Conservation (phyloP, 371 early-diverging fungal genomes). For the Entomophthora muscae region DNA sequence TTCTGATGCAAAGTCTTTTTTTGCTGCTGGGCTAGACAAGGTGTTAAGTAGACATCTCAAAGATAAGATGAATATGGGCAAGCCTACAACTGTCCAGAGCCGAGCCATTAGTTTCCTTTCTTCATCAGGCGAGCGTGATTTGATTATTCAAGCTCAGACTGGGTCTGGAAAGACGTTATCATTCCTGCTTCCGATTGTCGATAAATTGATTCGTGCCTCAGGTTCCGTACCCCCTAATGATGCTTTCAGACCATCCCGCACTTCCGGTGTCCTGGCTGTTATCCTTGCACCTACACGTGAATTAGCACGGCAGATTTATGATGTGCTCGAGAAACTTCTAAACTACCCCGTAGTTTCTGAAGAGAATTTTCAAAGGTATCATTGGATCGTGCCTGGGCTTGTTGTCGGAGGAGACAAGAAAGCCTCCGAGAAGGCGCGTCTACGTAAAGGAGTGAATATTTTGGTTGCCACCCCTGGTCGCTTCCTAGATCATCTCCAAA, state of each 20-base stretch:
- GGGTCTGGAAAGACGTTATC: slow-evolving; percentile 98
- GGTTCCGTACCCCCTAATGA: slow-evolving; percentile 12
- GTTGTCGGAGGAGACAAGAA: slow-evolving; percentile 87
- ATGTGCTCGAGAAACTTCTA: slow-evolving; percentile 48
- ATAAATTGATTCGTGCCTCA: slow-evolving; percentile 20
- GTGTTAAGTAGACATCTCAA: slow-evolving; percentile 36
- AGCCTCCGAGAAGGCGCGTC: slow-evolving; percentile 77
- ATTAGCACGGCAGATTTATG: slow-evolving; percentile 87
- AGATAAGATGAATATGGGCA: slow-evolving; percentile 33
- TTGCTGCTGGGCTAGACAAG: slow-evolving; percentile 42
- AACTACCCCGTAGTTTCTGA: slow-evolving; percentile 19
- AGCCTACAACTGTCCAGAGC: slow-evolving; percentile 20
- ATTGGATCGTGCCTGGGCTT: slow-evolving; percentile 89
- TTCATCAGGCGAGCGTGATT: slow-evolving; percentile 39
- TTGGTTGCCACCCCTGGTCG: slow-evolving; percentile 97
- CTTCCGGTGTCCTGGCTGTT: slow-evolving; percentile 56
- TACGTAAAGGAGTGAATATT: slow-evolving; percentile 82
- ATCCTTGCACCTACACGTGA: slow-evolving; percentile 96
- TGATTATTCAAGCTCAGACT: slow-evolving; percentile 86
- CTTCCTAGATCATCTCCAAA: slow-evolving; percentile 86
- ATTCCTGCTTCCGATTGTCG: slow-evolving; percentile 75
- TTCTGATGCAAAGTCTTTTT: slow-evolving; percentile 27
- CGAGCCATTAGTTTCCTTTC: slow-evolving; percentile 11
- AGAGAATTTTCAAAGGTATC: slow-evolving; percentile 27
- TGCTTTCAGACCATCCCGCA: slow-evolving; percentile 20